Evolutionary conservation across 441 rosid genomes (phyloP).

Genomic region (Eutrema salsugineum): DNA sequence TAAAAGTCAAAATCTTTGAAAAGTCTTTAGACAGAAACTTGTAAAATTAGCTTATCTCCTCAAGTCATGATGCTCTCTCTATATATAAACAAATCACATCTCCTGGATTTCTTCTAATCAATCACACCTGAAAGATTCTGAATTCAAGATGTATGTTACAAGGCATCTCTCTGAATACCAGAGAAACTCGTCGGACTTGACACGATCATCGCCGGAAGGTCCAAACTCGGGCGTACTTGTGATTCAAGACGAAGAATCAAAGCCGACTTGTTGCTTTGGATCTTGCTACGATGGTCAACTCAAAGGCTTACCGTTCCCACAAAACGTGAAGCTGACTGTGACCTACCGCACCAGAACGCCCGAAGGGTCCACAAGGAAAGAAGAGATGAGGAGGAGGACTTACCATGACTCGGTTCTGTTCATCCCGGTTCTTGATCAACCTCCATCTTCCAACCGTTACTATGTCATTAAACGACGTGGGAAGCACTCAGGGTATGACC

Average conservation of each 20-base stretch:
- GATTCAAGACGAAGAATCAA: constrained; percentile 54
- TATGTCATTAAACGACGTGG: constrained; percentile 41
- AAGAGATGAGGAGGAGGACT: neutral
- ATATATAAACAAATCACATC: neutral
- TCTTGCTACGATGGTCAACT: constrained; percentile 24
- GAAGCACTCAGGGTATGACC: constrained; percentile 38
- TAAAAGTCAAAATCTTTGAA: neutral
- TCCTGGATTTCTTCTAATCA: neutral
- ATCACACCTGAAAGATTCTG: neutral
- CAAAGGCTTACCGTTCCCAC: constrained; percentile 54
- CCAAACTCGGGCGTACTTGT: constrained; percentile 53
- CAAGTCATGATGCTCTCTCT: neutral
- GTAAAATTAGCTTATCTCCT: neutral
- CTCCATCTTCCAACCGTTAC: constrained; percentile 49
- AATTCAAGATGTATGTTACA: constrained; percentile 51
- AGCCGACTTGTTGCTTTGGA: constrained; percentile 50
- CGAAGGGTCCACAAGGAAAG: no score
- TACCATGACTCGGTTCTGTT: constrained; percentile 23
- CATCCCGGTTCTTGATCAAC: constrained; percentile 55
- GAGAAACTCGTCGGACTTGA: constrained; percentile 12
- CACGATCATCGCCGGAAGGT: constrained; percentile 50
- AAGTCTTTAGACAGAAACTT: neutral
- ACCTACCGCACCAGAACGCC: neutral
- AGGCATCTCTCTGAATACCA: constrained; percentile 49
- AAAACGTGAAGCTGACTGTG: constrained; percentile 34